Base-by-base conservation (phyloP, 1,284 basidiomycete species). In the Austroboletus niveus region DNA sequence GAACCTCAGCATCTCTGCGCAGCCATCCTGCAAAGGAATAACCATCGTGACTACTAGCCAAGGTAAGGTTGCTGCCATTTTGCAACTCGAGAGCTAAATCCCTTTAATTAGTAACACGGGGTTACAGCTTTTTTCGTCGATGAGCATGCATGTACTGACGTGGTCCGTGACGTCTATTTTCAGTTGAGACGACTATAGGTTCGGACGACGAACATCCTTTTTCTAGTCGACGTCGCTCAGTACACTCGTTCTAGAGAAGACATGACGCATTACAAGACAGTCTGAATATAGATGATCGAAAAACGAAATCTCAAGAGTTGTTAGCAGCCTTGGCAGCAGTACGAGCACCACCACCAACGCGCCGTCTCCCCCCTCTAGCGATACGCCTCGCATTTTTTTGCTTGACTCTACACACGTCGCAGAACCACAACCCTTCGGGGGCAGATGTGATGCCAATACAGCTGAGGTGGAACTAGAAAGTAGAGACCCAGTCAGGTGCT, bases 371-470 rank as follows among this genome's bases (percentile, higher is more conserved):
- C 27, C 63, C 59, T 45, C 69, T 64, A n/a, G 68, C 56, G 8
- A 60, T 56, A 15, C 71, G 68, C 44, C 55, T 64, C 35, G 66
- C 60, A 49, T 68, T 70, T 51, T 59, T 74, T 58, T 79, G 78
- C 63, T 80, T 84, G 17, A 66, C 70, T 48, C 69, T 74, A 65
- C 89, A 87, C 38, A 77, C 72, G 5, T 89, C 84, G 67, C 93
- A 96, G 65, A 81, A 89, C 93, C 94, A 96, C 22, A 77, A 77
- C 1, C 90, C 92, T 10, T 85, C 78, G 0, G 93, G 93, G 10
- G 85, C 79, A 11, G 78, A 78, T 15, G 79, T 75, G 48, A 96
- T 78, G 1, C 85, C 84, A 42, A 94, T 80, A 66, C 93, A 96
- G 5, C 73, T 75, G 45, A 95, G 75, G 69, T 96, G 93, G 78